Evolutionary conservation across 768 basidiomycete species (phyloP).

Genomic region (Nidula microcarpa): DNA sequence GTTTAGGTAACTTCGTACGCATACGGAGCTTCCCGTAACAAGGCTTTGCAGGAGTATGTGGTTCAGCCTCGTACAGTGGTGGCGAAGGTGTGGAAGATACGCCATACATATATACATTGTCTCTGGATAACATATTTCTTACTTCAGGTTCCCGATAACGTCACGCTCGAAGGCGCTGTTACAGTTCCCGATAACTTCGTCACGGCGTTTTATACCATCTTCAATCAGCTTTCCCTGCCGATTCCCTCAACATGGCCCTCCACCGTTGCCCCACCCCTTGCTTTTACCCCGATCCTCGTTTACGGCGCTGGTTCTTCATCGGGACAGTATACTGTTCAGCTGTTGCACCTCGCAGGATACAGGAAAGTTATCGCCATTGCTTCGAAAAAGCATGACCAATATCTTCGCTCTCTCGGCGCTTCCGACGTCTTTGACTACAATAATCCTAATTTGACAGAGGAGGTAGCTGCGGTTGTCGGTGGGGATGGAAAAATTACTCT

Average conservation of each 20-base stretch:
- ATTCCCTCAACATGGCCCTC: conserved; percentile 27
- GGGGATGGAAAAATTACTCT: conserved; percentile 26
- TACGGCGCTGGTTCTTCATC: conserved; percentile 41
- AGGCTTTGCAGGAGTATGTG: conserved; percentile 33
- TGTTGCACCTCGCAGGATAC: conserved; percentile 40
- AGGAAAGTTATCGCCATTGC: conserved; percentile 39
- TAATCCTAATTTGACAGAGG: conserved; percentile 27
- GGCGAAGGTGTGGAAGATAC: conserved; percentile 26
- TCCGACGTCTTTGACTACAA: conserved; percentile 37
- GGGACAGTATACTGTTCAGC: conserved; percentile 32
- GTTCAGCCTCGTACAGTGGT: conserved; percentile 23
- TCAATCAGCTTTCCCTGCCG: conserved; percentile 33
- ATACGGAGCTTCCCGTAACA: conserved; percentile 16
- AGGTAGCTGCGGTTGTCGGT: conserved; percentile 27
- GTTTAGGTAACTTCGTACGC: conserved; percentile 23
- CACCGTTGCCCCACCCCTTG: conserved; percentile 19
- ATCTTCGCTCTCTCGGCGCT: conserved; percentile 37
- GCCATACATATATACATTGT: neutral
- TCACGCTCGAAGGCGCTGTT: conserved; percentile 14
- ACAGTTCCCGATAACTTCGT: conserved; percentile 40
- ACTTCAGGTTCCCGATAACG: neutral
- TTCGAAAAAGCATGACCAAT: conserved; percentile 31
- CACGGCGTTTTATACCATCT: conserved; percentile 36
- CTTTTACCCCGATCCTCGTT: conserved; percentile 32
- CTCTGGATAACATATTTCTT: neutral